Conservation (phyloP, 495 filamentous ascomycete genomes). For the Aspergillus ellipticus region DNA sequence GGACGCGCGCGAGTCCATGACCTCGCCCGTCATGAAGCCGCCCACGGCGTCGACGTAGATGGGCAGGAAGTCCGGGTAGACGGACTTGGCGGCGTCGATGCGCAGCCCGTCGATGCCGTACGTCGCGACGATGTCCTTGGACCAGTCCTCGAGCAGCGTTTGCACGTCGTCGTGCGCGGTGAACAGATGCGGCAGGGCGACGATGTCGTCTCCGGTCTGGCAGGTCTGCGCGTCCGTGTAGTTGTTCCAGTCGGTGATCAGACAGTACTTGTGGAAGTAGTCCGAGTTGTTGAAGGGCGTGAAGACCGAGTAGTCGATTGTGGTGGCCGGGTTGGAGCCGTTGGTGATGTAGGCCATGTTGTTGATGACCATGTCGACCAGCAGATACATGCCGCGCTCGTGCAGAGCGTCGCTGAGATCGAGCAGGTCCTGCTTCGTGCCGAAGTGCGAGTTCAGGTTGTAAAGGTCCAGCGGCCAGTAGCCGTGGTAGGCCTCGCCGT, state of each 20-base stretch:
- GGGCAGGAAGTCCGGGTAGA: slow-evolving; percentile 49
- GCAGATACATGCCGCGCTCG: slow-evolving; percentile 48
- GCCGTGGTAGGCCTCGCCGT: slow-evolving; percentile 42
- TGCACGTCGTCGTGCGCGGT: slow-evolving; percentile 54
- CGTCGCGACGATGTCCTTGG: slow-evolving; percentile 51
- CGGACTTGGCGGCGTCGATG: slow-evolving; percentile 63
- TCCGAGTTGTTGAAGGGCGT: slow-evolving; percentile 55
- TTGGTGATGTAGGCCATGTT: slow-evolving; percentile 57
- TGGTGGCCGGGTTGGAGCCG: slow-evolving; percentile 20
- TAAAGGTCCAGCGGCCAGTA: slow-evolving; percentile 28
- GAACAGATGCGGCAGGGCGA: slow-evolving; percentile 59
- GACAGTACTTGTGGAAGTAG: slow-evolving; percentile 59
- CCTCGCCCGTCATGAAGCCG: slow-evolving; percentile 9
- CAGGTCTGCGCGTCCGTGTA: slow-evolving; percentile 33
- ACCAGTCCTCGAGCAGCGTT: slow-evolving; percentile 54
- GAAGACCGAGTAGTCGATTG: slow-evolving; percentile 52
- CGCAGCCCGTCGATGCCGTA: slow-evolving; percentile 71
- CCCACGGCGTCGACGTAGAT: slow-evolving; percentile 24
- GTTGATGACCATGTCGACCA: slow-evolving; percentile 69
- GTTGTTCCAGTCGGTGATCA: slow-evolving; percentile 42
- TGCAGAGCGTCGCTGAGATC: slow-evolving; percentile 19
- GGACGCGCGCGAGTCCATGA: slow-evolving; percentile 1
- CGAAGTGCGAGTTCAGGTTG: slow-evolving; percentile 24
- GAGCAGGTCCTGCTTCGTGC: slow-evolving; percentile 22
- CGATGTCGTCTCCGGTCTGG: slow-evolving; percentile 54